phyloP scores from a whole-genome alignment of 306 rosid genomes.

The Mimosa bimucronata region DNA sequence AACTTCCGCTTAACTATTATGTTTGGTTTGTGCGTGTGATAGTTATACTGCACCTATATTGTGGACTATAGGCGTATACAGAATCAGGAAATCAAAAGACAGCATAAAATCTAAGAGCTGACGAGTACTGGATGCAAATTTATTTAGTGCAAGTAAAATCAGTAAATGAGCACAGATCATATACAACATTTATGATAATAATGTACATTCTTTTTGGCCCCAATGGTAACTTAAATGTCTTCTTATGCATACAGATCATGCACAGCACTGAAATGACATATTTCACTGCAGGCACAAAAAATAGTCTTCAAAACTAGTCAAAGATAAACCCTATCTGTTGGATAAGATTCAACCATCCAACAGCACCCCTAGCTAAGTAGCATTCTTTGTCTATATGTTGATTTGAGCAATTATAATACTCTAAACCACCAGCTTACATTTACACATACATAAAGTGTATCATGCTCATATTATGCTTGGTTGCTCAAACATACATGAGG shows the following conservation, averaged over 20 bases:
- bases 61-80: too few species aligned
- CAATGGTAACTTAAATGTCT: slow-evolving; percentile 3
- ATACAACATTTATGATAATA: slow-evolving; percentile 19
- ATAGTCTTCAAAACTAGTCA: too few species aligned
- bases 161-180: slow-evolving; percentile 2
- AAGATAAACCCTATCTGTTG: slow-evolving; percentile 44
- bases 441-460: background rate
- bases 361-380: slow-evolving; percentile 46
- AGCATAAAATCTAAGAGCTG: too few species aligned
- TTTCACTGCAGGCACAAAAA: slow-evolving; percentile 1
- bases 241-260: background rate
- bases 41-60: background rate
- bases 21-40: background rate
- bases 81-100: too few species aligned
- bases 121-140: background rate
- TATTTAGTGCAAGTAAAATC: background rate
- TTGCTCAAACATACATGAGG: background rate
- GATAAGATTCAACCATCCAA: slow-evolving; percentile 52
- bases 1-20: too few species aligned
- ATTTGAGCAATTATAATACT: background rate
- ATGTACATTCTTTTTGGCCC: background rate
- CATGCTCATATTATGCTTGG: background rate
- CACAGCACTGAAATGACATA: background rate
- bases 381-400: background rate
- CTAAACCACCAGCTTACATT: background rate